phyloP scores from a whole-genome alignment of 768 basidiomycete genomes.

The Imleria badia region DNA sequence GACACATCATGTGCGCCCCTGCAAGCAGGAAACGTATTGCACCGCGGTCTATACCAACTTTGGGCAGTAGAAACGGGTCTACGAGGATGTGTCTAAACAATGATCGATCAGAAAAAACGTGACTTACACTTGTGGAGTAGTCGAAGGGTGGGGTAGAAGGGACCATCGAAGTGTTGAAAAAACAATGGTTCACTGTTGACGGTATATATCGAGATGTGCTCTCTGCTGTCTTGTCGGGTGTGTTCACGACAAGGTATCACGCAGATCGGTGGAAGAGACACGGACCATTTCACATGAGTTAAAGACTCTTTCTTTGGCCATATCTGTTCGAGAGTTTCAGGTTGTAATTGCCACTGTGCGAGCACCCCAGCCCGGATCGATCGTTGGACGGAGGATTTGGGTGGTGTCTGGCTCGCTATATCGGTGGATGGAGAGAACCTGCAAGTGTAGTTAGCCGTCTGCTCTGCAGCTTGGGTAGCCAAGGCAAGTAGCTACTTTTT shows the following conservation, averaged over 20 bases:
- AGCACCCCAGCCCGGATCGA: conserved; percentile 78
- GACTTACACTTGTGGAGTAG: conserved; percentile 87
- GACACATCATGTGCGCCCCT: conserved; percentile 96
- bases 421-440: conserved; percentile 78
- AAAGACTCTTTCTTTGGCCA: conserved; percentile 99
- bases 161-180: conserved; percentile 96
- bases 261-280: conserved; percentile 4
- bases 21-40: conserved; percentile 96
- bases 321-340: conserved; percentile 81
- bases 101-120: neutral
- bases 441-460: conserved; percentile 9
- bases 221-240: conserved; percentile 64
- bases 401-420: conserved; percentile 83
- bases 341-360: conserved; percentile 79
- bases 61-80: conserved; percentile 92
- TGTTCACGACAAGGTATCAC: conserved; percentile 13
- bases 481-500: conserved; percentile 60
- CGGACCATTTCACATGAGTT: conserved; percentile 86
- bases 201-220: conserved; percentile 92
- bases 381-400: conserved; percentile 93
- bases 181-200: conserved; percentile 85
- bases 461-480: conserved; percentile 2
- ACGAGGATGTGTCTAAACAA: conserved; percentile 5
- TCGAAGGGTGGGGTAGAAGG: conserved; percentile 84
- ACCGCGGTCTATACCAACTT: conserved; percentile 89